Conservation (phyloP, 352 stramenopile species). For the Globisporangium echinulatum region DNA sequence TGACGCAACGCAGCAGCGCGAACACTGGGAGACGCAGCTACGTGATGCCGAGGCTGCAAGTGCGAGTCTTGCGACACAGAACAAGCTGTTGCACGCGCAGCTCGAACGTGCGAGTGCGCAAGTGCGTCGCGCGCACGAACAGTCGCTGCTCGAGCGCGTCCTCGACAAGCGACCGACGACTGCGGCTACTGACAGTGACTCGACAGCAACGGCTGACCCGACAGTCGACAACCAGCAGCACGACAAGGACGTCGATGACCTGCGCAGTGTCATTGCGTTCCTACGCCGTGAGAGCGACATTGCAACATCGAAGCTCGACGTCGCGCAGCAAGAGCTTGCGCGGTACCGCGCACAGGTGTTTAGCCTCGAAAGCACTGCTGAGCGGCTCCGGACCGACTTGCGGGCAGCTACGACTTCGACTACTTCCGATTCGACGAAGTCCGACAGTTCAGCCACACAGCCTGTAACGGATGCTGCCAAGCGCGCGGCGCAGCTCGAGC, state of each 20-base stretch:
- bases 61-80: conserved; percentile 55
- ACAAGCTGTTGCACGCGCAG: conserved; percentile 68
- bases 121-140: conserved; percentile 52
- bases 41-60: conserved; percentile 24
- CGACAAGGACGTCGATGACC: conserved; percentile 65
- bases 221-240: conserved; percentile 12
- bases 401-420: conserved; percentile 21
- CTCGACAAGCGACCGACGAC: background rate
- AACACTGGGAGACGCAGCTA: conserved; percentile 12
- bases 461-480: conserved; percentile 29
- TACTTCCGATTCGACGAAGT: background rate
- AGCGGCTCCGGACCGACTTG: conserved; percentile 53
- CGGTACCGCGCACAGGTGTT: conserved; percentile 45
- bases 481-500: conserved; percentile 56
- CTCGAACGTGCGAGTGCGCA: conserved; percentile 52
- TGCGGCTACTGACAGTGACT: background rate
- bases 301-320: conserved; percentile 55
- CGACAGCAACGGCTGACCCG: conserved; percentile 1
- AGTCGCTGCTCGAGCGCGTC: conserved; percentile 33
- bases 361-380: conserved; percentile 49
- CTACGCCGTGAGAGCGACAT: conserved; percentile 69
- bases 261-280: conserved; percentile 65
- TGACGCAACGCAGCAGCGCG: conserved; percentile 24
- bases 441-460: background rate
- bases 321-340: conserved; percentile 62